Evolutionary conservation across 2,329 filamentous ascomycete species (phyloP), one percentile per base, ranked within the genome.

Genomic region (Fusarium albidum): DNA sequence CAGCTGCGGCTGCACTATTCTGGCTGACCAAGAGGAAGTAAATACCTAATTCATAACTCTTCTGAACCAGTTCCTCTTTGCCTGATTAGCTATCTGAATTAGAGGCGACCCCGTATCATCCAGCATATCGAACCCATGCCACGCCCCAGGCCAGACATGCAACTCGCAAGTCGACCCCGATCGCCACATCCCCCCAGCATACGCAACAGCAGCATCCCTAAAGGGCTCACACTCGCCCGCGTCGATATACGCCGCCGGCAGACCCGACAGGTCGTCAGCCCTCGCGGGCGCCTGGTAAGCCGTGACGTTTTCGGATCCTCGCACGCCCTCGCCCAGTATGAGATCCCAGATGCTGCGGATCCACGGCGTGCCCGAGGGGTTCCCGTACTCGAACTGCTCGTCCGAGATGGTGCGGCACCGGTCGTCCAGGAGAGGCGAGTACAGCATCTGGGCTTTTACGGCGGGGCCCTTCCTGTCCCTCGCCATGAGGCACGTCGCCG

Each of bases 341-440:
- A 52, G 52, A n/a, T 12, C 25, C 63, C 63, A 65, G 1, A 44
- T 49, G 29, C 44, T 57, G 28, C 52, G 56, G 33, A 56, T 64
- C 9, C 6, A 56, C 33, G 13, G 47, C 42, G 42, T 50, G 55
- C 55, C 54, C 61, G 14, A 17, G 5, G 61, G 59, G 33, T 52
- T 61, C 1, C 56, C 61, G 37, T 57, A 50, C 38, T 64, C 61
- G 27, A 63, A 64, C 35, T 66, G 61, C 35, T 52, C 43, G 32
- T 61, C 55, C 9, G 59, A 59, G 9, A 63, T 3, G 5, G 17
- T 59, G 3, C 57, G 38, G 28, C 57, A 61, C 2, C 59, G 52
- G 40, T 66, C 63, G 28, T 64, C 63, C 17, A 66, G 43, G 46
- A 66, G 57, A n/a, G 63, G 61, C 4, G 59, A 59, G 5, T 56